phyloP scores from a whole-genome alignment of 2,329 filamentous ascomycete species.

The Blastomyces emzantsi region DNA sequence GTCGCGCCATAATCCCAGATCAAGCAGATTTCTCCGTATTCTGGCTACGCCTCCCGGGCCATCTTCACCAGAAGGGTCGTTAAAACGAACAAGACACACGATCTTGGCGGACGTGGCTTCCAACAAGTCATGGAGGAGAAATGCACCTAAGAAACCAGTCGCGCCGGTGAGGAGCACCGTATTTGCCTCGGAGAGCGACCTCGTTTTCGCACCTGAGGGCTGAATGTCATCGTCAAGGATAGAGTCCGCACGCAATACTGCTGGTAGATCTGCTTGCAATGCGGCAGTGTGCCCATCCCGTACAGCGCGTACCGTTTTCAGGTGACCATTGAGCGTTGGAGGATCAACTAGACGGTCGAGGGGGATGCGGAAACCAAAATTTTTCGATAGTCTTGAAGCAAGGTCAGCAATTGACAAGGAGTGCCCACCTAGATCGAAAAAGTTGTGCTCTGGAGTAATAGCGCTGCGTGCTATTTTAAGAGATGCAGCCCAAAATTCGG shows the following conservation, averaged over 20 bases:
- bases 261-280: slow-evolving; percentile 65
- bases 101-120: slow-evolving; percentile 60
- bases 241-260: slow-evolving; percentile 58
- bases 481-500: slow-evolving; percentile 62
- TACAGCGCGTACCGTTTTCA: slow-evolving; percentile 60
- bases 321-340: slow-evolving; percentile 62
- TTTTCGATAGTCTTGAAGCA: slow-evolving; percentile 58
- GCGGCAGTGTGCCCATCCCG: slow-evolving; percentile 64
- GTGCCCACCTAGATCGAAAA: slow-evolving; percentile 74
- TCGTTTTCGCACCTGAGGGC: slow-evolving; percentile 45
- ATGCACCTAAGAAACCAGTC: slow-evolving; percentile 68
- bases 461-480: slow-evolving; percentile 55
- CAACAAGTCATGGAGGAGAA: slow-evolving; percentile 59
- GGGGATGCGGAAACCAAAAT: slow-evolving; percentile 64
- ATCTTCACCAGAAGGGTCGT: slow-evolving; percentile 56
- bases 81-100: slow-evolving; percentile 64
- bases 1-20: slow-evolving; percentile 68
- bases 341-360: slow-evolving; percentile 61
- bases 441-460: slow-evolving; percentile 62
- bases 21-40: slow-evolving; percentile 66
- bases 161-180: slow-evolving; percentile 65
- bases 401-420: slow-evolving; percentile 69
- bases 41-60: slow-evolving; percentile 60
- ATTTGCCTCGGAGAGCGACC: slow-evolving; percentile 54
- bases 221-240: slow-evolving; percentile 61